Percentiles rank a stretch among this genome's conserved stretches.
Conservation (phyloP, 352 stramenopile genomes). For the Pythium phragmiticola region DNA sequence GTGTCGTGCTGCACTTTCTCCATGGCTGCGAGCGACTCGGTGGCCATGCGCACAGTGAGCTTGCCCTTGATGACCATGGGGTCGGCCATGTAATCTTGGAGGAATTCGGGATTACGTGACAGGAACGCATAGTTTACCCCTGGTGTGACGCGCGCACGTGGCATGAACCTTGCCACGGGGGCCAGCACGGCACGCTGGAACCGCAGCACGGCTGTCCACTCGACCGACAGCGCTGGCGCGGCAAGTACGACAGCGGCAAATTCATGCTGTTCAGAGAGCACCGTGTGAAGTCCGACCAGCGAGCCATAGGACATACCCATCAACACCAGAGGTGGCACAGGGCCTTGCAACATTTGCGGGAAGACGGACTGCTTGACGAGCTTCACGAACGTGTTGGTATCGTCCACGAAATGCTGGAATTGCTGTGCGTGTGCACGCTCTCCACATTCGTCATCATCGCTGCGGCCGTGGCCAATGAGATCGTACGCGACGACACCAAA, state of each 20-base stretch:
- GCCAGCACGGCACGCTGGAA: not conserved
- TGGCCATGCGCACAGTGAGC: constrained; percentile 20
- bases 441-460: constrained; percentile 37
- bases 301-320: constrained; percentile 27
- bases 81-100: constrained; percentile 18
- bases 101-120: constrained; percentile 18
- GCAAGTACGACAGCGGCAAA: constrained; percentile 23
- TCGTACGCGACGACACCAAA: constrained; percentile 27
- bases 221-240: constrained; percentile 18
- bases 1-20: constrained; percentile 17
- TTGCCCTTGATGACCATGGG: constrained; percentile 18
- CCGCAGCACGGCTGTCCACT: constrained; percentile 18
- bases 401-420: constrained; percentile 23
- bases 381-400: constrained; percentile 29
- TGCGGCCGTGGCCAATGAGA: constrained; percentile 46
- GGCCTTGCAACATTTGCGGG: not conserved
- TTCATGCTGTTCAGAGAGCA: constrained; percentile 21
- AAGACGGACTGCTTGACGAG: constrained; percentile 20
- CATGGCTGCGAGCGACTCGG: constrained; percentile 24
- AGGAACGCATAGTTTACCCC: constrained; percentile 19
- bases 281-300: constrained; percentile 24
- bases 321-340: constrained; percentile 12
- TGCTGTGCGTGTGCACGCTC: not conserved
- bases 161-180: constrained; percentile 6
- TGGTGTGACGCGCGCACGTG: constrained; percentile 11